Percentiles rank a stretch among this genome's conserved stretches.
Conservation (phyloP, 2,329 filamentous ascomycete genomes). For the Penicillium sp. region DNA sequence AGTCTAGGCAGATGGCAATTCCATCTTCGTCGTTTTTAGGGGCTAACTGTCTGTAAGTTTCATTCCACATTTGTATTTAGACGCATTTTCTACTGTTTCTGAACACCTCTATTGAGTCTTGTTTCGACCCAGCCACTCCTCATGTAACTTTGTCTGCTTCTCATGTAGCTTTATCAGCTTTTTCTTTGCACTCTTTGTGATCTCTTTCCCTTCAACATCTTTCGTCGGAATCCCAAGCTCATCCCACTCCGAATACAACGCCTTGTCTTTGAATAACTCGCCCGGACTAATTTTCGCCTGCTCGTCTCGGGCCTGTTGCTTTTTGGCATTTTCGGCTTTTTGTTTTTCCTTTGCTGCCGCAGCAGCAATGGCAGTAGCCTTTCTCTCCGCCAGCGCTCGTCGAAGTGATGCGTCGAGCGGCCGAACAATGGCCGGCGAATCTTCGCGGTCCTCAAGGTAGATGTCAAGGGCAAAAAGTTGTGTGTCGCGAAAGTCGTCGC, state of each 20-base stretch:
- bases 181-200: conserved; percentile 75
- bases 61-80: background rate
- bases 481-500: conserved; percentile 76
- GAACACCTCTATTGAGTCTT: background rate
- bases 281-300: conserved; percentile 34
- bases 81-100: background rate
- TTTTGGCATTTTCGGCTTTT: conserved; percentile 41
- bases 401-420: conserved; percentile 5
- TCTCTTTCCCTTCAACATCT: conserved; percentile 70
- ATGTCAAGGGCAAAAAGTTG: conserved; percentile 78
- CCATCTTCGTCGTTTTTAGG: background rate
- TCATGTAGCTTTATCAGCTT: conserved; percentile 73
- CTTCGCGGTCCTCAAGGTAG: conserved; percentile 77
- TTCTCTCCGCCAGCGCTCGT: background rate
- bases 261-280: conserved; percentile 55
- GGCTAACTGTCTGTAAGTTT: background rate
- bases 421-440: conserved; percentile 64
- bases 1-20: background rate
- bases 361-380: conserved; percentile 35
- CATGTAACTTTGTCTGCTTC: conserved; percentile 78
- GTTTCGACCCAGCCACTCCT: conserved; percentile 49
- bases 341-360: conserved; percentile 48
- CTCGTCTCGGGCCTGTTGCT: conserved; percentile 20
- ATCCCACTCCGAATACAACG: conserved; percentile 72
- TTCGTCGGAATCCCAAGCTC: conserved; percentile 74